Evolutionary conservation across 345 rosid species (phyloP).

Genomic region (Eucalyptus lansdowneana): DNA sequence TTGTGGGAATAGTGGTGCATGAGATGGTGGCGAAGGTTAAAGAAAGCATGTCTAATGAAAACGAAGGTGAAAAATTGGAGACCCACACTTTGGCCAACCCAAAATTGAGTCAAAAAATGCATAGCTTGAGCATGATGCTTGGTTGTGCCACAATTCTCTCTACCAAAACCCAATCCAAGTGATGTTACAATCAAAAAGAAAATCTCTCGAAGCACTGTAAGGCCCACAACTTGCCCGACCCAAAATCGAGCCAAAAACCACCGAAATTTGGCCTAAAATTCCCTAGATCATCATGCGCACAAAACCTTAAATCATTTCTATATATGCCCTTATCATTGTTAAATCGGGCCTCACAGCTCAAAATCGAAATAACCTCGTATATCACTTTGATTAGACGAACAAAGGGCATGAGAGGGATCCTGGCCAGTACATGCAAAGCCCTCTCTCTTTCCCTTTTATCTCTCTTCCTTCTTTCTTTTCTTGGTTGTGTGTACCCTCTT

Average conservation of each 20-base stretch:
- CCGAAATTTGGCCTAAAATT: rapidly evolving
- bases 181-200: neutral
- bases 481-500: too few relatives aligned
- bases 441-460: too few relatives aligned
- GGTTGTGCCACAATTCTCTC: neutral
- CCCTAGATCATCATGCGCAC: too few relatives aligned
- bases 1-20: neutral
- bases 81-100: neutral
- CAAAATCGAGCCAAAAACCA: rapidly evolving
- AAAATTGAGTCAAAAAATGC: neutral
- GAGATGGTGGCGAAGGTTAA: neutral
- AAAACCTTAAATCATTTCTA: too few relatives aligned
- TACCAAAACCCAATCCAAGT: neutral
- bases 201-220: neutral
- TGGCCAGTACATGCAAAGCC: neutral
- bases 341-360: neutral
- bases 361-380: neutral
- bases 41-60: neutral
- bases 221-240: neutral
- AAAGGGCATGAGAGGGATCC: too few relatives aligned
- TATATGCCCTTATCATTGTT: rapidly evolving
- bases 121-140: neutral
- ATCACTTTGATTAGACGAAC: neutral
- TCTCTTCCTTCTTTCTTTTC: too few relatives aligned
- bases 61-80: neutral